phyloP scores from a whole-genome alignment of 2,329 filamentous ascomycete species.

The Epichloe brachyelytri region DNA sequence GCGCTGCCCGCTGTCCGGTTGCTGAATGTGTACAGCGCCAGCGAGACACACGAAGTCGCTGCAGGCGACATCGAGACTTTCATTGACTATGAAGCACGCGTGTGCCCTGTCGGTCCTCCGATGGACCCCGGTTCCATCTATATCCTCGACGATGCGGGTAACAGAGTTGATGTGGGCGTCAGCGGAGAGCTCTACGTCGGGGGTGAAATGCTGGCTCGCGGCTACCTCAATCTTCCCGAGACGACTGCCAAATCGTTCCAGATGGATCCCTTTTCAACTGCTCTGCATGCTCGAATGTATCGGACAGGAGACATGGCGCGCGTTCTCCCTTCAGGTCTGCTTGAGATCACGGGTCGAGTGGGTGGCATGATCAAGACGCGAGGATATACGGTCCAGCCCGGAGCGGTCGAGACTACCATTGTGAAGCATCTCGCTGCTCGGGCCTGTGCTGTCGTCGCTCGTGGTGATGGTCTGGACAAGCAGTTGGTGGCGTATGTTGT shows the following conservation, averaged over 20 bases:
- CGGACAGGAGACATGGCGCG: slow-evolving; percentile 60
- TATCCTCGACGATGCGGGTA: slow-evolving; percentile 56
- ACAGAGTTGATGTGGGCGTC: slow-evolving; percentile 47
- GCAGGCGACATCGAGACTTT: slow-evolving; percentile 63
- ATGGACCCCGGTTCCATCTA: slow-evolving; percentile 57
- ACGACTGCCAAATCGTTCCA: slow-evolving; percentile 62
- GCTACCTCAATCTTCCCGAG: slow-evolving; percentile 69
- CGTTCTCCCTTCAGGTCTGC: slow-evolving; percentile 50
- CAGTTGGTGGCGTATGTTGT: slow-evolving; percentile 70
- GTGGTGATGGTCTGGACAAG: slow-evolving; percentile 62
- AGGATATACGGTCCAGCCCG: slow-evolving; percentile 66
- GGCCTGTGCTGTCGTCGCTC: slow-evolving; percentile 58
- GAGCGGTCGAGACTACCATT: slow-evolving; percentile 63
- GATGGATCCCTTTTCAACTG: slow-evolving; percentile 48
- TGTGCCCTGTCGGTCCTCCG: slow-evolving; percentile 63
- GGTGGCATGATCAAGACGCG: slow-evolving; percentile 73
- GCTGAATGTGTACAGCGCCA: slow-evolving; percentile 72
- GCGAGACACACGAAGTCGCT: slow-evolving; percentile 70
- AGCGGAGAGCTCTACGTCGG: slow-evolving; percentile 66
- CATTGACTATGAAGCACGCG: slow-evolving; percentile 46
- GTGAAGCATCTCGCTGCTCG: slow-evolving; percentile 56
- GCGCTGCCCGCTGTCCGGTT: slow-evolving; percentile 56
- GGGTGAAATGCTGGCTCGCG: slow-evolving; percentile 59
- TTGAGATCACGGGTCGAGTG: slow-evolving; percentile 65
- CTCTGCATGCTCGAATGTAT: slow-evolving; percentile 55